phyloP scores from a whole-genome alignment of 164 flowering plant genomes.

The Hamamelis virginiana region DNA sequence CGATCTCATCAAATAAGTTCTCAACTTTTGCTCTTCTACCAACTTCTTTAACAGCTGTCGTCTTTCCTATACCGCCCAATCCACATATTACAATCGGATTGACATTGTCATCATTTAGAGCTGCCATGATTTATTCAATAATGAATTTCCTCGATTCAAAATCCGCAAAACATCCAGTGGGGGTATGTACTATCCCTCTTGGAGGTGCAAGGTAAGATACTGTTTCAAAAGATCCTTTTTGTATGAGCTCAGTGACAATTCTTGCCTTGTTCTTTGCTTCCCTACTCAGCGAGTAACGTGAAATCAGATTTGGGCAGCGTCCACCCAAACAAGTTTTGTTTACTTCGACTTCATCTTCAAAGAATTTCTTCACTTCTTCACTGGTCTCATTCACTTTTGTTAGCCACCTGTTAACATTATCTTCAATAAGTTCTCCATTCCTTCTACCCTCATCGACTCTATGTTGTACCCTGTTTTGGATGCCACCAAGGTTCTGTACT shows the following conservation, averaged over 20 bases:
- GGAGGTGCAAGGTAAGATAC: background rate
- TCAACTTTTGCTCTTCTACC: background rate
- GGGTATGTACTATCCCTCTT: background rate
- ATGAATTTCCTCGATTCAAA: background rate
- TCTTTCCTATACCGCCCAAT: background rate
- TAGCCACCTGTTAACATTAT: too few species aligned
- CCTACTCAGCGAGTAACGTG: background rate
- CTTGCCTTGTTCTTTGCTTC: background rate
- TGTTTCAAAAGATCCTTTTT: background rate
- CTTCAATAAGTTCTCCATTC: too few species aligned
- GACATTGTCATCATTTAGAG: too few species aligned
- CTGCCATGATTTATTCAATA: background rate
- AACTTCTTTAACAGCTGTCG: background rate
- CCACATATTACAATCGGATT: background rate
- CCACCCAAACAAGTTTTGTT: background rate
- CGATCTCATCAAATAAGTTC: too few species aligned
- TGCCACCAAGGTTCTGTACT: too few species aligned
- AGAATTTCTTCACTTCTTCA: background rate
- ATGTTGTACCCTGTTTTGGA: too few species aligned
- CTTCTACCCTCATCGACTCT: too few species aligned
- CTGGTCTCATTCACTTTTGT: too few species aligned
- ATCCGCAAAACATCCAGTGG: background rate
- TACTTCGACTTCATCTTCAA: background rate
- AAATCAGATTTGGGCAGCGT: background rate
- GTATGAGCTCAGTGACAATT: background rate